These are phyloP conservation scores for Amanita thiersii DNA, from an alignment of 768 basidiomycete genomes.

Conservation along the genomic window DNA sequence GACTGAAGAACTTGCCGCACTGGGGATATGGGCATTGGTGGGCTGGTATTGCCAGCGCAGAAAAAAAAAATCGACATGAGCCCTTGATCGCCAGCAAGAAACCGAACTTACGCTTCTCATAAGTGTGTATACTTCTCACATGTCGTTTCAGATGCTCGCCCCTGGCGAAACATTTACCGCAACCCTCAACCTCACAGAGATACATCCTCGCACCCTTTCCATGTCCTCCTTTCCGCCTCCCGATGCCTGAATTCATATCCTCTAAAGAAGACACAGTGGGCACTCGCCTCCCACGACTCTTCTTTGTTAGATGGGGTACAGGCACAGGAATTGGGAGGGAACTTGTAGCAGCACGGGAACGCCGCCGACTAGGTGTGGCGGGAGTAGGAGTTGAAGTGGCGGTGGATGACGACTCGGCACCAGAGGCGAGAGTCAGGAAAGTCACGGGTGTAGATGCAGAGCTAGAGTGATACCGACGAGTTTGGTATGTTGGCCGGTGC, in stretches of 20 bases:
- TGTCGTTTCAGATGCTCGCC: conserved; percentile 90
- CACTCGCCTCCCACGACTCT: conserved; percentile 59
- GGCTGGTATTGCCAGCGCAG: conserved; percentile 34
- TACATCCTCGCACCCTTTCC: conserved; percentile 44
- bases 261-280: conserved; percentile 39
- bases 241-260: conserved; percentile 15
- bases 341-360: conserved; percentile 22
- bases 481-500: conserved; percentile 6
- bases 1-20: conserved; percentile 78
- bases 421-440: conserved; percentile 8
- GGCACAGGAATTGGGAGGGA: conserved; percentile 50
- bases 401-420: conserved; percentile 7
- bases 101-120: conserved; percentile 79
- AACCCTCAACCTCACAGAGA: conserved; percentile 71
- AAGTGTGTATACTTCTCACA: conserved; percentile 81
- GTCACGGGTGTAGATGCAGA: conserved; percentile 3
- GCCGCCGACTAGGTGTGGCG: conserved; percentile 20
- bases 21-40: conserved; percentile 74
- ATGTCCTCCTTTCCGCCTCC: conserved; percentile 26
- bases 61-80: conserved; percentile 8
- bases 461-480: conserved; percentile 8
- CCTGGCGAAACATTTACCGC: conserved; percentile 82
- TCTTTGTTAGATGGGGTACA: conserved; percentile 63
- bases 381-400: conserved; percentile 8
- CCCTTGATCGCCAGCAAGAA: no score